phyloP scores from a whole-genome alignment of 495 filamentous ascomycete genomes.

The Jackrogersella multiformis region DNA sequence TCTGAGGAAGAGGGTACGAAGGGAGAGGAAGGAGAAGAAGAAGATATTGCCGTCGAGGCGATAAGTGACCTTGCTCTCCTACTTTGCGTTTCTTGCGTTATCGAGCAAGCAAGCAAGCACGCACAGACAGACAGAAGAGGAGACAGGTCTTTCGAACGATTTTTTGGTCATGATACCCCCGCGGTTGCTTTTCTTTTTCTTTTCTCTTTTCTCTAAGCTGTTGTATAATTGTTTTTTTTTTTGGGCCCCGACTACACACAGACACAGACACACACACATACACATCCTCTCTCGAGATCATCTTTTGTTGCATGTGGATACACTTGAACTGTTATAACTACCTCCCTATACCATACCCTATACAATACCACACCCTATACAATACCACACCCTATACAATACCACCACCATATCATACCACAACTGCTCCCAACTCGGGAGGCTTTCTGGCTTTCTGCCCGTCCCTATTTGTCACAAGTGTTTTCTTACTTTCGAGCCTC shows the following conservation, averaged over 20 bases:
- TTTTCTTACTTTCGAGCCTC: too few relatives aligned
- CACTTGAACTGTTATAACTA: background rate
- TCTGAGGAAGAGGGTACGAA: background rate
- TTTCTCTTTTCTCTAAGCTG: background rate
- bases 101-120: too few relatives aligned
- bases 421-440: too few relatives aligned
- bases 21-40: background rate
- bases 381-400: background rate
- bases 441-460: too few relatives aligned
- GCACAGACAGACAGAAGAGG: too few relatives aligned
- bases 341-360: background rate
- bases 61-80: background rate
- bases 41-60: background rate
- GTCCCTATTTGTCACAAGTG: too few relatives aligned
- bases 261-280: too few relatives aligned
- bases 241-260: background rate
- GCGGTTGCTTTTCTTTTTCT: conserved; percentile 7
- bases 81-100: background rate
- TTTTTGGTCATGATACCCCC: conserved; percentile 38
- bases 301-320: background rate
- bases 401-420: too few relatives aligned
- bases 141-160: conserved; percentile 10
- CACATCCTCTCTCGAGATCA: background rate
- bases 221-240: background rate
- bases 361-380: background rate